Evolutionary conservation across 495 filamentous ascomycete genomes (phyloP).

Genomic region (Beverwykella pulmonaria): DNA sequence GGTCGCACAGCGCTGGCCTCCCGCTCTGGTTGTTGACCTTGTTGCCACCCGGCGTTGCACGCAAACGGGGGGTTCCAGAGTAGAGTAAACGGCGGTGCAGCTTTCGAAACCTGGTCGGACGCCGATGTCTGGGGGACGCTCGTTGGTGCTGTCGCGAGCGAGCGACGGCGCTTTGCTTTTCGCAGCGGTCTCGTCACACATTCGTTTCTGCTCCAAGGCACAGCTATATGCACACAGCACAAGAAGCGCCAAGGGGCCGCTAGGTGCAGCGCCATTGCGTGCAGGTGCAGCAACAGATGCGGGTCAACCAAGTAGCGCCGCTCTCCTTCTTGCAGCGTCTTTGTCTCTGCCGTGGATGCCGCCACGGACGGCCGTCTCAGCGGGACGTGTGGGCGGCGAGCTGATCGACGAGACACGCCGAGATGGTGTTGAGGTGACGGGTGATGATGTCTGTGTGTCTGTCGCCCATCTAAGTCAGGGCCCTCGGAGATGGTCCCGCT

Average conservation of each 20-base stretch:
- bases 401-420: background rate
- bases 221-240: constrained; percentile 7
- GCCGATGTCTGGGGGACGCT: background rate
- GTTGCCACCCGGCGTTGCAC: constrained; percentile 28
- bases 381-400: background rate
- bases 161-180: constrained; percentile 12
- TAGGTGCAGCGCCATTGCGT: constrained; percentile 29
- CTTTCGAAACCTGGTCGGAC: constrained; percentile 23
- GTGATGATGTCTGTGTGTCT: too few species aligned
- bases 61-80: constrained; percentile 27
- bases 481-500: too few species aligned
- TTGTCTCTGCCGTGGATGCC: background rate
- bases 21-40: background rate
- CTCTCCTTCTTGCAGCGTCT: background rate
- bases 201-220: constrained; percentile 9
- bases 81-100: constrained; percentile 35
- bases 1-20: background rate
- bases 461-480: too few species aligned
- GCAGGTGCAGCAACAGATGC: constrained; percentile 13
- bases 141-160: background rate
- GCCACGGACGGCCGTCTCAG: background rate
- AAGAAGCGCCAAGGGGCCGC: background rate
- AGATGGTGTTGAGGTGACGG: too few species aligned
- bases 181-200: constrained; percentile 1
- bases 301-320: constrained; percentile 6